These are phyloP conservation scores for Pseudogymnoascus sp. DNA, from an alignment of 2,329 filamentous ascomycete genomes.

Conservation along the genomic window DNA sequence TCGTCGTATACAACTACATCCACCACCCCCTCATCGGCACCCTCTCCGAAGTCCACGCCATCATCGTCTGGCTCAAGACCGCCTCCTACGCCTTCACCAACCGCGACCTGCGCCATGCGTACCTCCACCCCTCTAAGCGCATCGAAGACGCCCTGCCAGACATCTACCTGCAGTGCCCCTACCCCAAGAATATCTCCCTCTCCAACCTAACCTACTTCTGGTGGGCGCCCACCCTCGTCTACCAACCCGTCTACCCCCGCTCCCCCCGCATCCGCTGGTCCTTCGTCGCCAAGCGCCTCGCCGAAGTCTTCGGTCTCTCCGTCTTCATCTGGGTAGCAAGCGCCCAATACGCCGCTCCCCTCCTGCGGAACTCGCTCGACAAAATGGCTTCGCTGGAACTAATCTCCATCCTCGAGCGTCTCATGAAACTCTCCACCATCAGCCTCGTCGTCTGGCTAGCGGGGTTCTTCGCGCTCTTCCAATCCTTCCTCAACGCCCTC, in stretches of 20 bases:
- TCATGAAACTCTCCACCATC: constrained; percentile 93
- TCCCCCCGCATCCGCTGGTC: constrained; percentile 73
- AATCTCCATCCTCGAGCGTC: constrained; percentile 72
- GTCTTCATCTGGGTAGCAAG: constrained; percentile 94
- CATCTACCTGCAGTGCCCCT: constrained; percentile 74
- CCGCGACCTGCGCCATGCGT: constrained; percentile 84
- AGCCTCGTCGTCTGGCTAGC: constrained; percentile 94
- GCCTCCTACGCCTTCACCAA: constrained; percentile 96
- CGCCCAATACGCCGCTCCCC: constrained; percentile 87
- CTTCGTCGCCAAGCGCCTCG: constrained; percentile 76
- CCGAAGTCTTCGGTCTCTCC: constrained; percentile 66
- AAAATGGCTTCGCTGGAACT: constrained; percentile 77
- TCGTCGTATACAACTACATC: constrained; percentile 82
- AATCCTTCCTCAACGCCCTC: constrained; percentile 82
- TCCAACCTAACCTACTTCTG: constrained; percentile 89
- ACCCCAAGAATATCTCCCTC: constrained; percentile 84
- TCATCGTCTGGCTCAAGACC: constrained; percentile 94
- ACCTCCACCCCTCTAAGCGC: constrained; percentile 63
- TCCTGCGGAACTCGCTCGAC: constrained; percentile 80
- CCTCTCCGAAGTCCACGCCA: constrained; percentile 79
- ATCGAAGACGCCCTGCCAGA: constrained; percentile 66
- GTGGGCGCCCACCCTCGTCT: constrained; percentile 94
- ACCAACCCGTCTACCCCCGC: constrained; percentile 92
- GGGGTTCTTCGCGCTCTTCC: constrained; percentile 94
- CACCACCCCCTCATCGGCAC: constrained; percentile 92